Evolutionary conservation across 1,284 basidiomycete genomes (phyloP).

Genomic region (Tetrapyrgos nigripes): DNA sequence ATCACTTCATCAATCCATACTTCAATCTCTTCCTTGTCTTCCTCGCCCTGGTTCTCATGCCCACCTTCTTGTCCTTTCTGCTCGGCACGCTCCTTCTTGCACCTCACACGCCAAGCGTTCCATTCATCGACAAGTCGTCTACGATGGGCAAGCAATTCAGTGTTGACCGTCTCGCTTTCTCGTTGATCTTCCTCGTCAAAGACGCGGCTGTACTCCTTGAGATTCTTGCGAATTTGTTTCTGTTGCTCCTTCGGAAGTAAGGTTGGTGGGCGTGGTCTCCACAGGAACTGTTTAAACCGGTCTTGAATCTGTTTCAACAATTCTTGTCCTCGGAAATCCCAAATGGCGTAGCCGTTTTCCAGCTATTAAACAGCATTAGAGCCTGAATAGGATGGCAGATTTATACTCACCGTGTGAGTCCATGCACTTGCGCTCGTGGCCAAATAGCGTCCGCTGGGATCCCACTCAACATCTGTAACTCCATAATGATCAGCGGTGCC

Average conservation of each 20-base stretch:
- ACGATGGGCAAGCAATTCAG: slow-evolving; percentile 91
- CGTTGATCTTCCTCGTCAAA: slow-evolving; percentile 98
- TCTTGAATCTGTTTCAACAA: slow-evolving; percentile 90
- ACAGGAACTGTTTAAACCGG: slow-evolving; percentile 98
- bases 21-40: slow-evolving; percentile 86
- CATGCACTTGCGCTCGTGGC: slow-evolving; percentile 95
- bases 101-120: slow-evolving; percentile 90
- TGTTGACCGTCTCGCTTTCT: slow-evolving; percentile 93
- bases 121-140: slow-evolving; percentile 96
- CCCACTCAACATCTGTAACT: slow-evolving; percentile 98
- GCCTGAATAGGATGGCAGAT: slow-evolving; percentile 12
- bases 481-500: slow-evolving; percentile 97
- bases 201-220: slow-evolving; percentile 89
- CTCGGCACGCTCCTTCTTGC: slow-evolving; percentile 65
- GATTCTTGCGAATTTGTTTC: slow-evolving; percentile 86
- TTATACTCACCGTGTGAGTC: slow-evolving; percentile 83
- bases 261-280: slow-evolving; percentile 93
- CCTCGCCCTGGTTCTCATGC: slow-evolving; percentile 51
- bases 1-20: slow-evolving; percentile 92
- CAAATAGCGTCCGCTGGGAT: slow-evolving; percentile 94
- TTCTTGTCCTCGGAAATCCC: slow-evolving; percentile 98
- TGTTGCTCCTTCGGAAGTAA: slow-evolving; percentile 91
- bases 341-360: slow-evolving; percentile 96
- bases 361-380: slow-evolving; percentile 57
- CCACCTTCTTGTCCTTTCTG: slow-evolving; percentile 49